phyloP scores from a whole-genome alignment of 495 filamentous ascomycete species.

The Penicillium dipodomyicola region DNA sequence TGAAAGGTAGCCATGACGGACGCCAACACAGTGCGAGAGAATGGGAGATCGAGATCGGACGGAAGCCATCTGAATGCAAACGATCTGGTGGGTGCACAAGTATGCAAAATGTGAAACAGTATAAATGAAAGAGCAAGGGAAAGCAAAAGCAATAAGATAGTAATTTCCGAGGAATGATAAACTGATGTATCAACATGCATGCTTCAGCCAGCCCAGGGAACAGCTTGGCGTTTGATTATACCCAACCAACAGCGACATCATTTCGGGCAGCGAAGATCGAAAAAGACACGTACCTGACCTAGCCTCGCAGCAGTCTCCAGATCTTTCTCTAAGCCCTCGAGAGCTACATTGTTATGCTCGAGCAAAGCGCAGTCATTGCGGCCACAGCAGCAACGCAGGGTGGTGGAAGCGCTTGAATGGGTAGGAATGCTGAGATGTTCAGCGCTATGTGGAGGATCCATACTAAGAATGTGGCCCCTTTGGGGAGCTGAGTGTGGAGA shows the following conservation, averaged over 20 bases:
- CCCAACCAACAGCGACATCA: neutral
- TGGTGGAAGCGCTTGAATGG: conserved; percentile 30
- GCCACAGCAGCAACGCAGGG: conserved; percentile 77
- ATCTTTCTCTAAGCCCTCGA: conserved; percentile 81
- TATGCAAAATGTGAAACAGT: neutral
- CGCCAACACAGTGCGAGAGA: conserved; percentile 34
- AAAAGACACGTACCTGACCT: conserved; percentile 68
- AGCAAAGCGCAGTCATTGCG: conserved; percentile 74
- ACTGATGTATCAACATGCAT: conserved; percentile 29
- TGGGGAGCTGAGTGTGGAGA: conserved; percentile 9
- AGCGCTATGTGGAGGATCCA: conserved; percentile 36
- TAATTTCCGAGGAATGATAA: conserved; percentile 18
- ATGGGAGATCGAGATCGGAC: conserved; percentile 25
- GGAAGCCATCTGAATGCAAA: conserved; percentile 16
- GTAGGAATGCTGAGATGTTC: conserved; percentile 39
- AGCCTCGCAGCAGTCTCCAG: conserved; percentile 79
- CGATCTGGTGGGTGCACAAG: neutral
- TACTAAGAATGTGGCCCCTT: conserved; percentile 31
- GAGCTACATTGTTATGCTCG: conserved; percentile 70
- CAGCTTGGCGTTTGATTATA: neutral
- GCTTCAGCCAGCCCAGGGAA: conserved; percentile 15
- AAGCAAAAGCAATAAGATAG: conserved; percentile 9
- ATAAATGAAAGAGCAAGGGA: conserved; percentile 5
- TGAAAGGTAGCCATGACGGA: conserved; percentile 38
- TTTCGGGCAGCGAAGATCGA: conserved; percentile 7